phyloP scores from a whole-genome alignment of 2,329 filamentous ascomycete species.

The Exserohilum rostratum region DNA sequence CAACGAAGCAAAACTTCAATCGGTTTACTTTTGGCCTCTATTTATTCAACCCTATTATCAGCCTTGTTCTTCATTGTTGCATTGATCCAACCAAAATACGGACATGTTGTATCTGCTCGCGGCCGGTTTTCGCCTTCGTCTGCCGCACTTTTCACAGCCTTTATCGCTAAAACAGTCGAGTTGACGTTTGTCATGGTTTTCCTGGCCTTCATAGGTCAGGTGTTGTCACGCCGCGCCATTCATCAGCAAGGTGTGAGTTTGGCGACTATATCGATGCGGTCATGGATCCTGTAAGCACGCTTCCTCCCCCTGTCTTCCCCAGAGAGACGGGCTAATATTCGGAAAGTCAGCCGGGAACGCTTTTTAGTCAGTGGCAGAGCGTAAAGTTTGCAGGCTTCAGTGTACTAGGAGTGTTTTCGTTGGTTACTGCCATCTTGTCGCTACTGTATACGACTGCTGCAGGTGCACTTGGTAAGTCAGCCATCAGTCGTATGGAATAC shows the following conservation, averaged over 20 bases:
- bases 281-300: slow-evolving; percentile 5
- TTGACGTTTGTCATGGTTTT: slow-evolving; percentile 75
- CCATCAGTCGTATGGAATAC: not conserved
- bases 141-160: slow-evolving; percentile 66
- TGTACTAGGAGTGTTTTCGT: slow-evolving; percentile 64
- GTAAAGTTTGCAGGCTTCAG: slow-evolving; percentile 66
- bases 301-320: no score
- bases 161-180: slow-evolving; percentile 76
- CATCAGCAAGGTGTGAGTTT: slow-evolving; percentile 9
- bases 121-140: slow-evolving; percentile 62
- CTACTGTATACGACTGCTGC: slow-evolving; percentile 13
- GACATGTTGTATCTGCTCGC: slow-evolving; percentile 57
- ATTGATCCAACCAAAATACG: slow-evolving; percentile 65
- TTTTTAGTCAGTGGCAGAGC: slow-evolving; percentile 70
- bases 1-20: slow-evolving; percentile 7
- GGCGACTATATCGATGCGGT: slow-evolving; percentile 10
- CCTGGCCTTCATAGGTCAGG: slow-evolving; percentile 72
- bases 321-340: no score
- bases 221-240: slow-evolving; percentile 51
- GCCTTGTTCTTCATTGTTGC: slow-evolving; percentile 66
- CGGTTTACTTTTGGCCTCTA: slow-evolving; percentile 48
- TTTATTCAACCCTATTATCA: slow-evolving; percentile 66
- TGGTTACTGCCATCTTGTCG: slow-evolving; percentile 41
- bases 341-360: slow-evolving; percentile 62
- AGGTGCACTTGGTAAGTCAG: slow-evolving; percentile 9